phyloP scores from a whole-genome alignment of 495 filamentous ascomycete genomes.

The Penicillium canescens region DNA sequence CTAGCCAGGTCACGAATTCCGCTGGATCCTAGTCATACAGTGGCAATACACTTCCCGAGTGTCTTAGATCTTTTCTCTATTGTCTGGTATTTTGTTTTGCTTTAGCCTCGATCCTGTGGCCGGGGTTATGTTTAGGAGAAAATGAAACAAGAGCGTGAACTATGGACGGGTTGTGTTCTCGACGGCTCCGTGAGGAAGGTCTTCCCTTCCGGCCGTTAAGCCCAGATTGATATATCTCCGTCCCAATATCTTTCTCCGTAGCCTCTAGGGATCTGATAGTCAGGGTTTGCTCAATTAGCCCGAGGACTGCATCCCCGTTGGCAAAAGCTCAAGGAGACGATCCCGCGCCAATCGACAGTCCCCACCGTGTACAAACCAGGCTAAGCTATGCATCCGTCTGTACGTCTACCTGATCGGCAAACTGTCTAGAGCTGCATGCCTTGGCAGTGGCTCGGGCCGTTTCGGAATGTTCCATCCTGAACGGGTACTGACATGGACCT shows the following conservation, averaged over 20 bases:
- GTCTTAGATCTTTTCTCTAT: constrained; percentile 27
- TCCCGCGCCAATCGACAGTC: neutral
- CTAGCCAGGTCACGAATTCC: constrained; percentile 25
- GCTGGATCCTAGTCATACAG: constrained; percentile 3
- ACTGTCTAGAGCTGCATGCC: constrained; percentile 1
- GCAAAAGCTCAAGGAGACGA: constrained; percentile 2
- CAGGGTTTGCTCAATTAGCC: neutral
- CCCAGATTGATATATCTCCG: neutral
- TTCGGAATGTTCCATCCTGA: constrained; percentile 28
- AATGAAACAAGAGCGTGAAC: constrained; percentile 8
- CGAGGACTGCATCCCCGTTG: constrained; percentile 4
- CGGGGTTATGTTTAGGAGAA: constrained; percentile 1
- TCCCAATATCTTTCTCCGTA: neutral
- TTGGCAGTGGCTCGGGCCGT: constrained; percentile 11
- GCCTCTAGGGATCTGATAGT: neutral
- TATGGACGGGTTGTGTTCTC: neutral
- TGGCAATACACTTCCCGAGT: constrained; percentile 23
- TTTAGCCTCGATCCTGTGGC: constrained; percentile 14
- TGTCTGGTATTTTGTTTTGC: constrained; percentile 10
- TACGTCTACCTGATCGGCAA: constrained; percentile 3
- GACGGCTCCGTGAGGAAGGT: constrained; percentile 6
- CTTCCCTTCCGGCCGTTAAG: neutral
- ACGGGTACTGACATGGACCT: constrained; percentile 26
- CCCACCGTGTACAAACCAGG: constrained; percentile 15
- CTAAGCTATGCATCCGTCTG: constrained; percentile 2